A percentile compares a stretch with the other conserved stretches of the same genome.
phyloP scores from a whole-genome alignment of 2,329 filamentous ascomycete species.

The Aspergillus intermedius region DNA sequence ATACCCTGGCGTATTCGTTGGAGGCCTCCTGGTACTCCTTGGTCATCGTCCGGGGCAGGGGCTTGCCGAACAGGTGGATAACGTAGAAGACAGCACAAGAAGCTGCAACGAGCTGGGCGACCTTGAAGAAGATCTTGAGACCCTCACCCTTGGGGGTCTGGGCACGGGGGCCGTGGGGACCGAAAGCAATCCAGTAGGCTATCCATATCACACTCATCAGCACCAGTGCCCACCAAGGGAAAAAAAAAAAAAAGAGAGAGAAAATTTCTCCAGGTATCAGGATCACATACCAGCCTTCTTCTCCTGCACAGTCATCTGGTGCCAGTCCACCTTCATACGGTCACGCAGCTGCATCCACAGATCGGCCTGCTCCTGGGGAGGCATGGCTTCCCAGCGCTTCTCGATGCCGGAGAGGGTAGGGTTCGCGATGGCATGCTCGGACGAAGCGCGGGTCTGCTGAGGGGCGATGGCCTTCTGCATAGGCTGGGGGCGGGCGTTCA shows the following conservation, averaged over 20 bases:
- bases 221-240: neutral
- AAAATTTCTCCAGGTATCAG: neutral
- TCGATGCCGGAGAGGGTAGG: slow-evolving; percentile 96
- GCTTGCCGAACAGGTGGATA: slow-evolving; percentile 66
- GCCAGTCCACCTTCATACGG: slow-evolving; percentile 98
- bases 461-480: slow-evolving; percentile 32
- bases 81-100: slow-evolving; percentile 65
- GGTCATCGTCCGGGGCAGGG: slow-evolving; percentile 78
- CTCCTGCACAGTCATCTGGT: slow-evolving; percentile 88
- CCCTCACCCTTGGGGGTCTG: slow-evolving; percentile 75
- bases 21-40: slow-evolving; percentile 94
- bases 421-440: slow-evolving; percentile 92
- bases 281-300: slow-evolving; percentile 91
- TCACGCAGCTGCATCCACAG: slow-evolving; percentile 98
- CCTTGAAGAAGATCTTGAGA: slow-evolving; percentile 70
- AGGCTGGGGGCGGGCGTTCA: slow-evolving; percentile 29
- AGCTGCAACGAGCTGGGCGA: slow-evolving; percentile 59
- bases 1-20: slow-evolving; percentile 89
- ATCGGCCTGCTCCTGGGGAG: slow-evolving; percentile 97
- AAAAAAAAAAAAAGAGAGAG: too few relatives aligned
- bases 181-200: slow-evolving; percentile 99
- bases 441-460: slow-evolving; percentile 51
- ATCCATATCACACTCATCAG: slow-evolving; percentile 12
- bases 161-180: slow-evolving; percentile 88
- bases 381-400: slow-evolving; percentile 98